Evolutionary conservation across 2,329 filamentous ascomycete species (phyloP).

Genomic region (Fusarium neocosmosporiellum): DNA sequence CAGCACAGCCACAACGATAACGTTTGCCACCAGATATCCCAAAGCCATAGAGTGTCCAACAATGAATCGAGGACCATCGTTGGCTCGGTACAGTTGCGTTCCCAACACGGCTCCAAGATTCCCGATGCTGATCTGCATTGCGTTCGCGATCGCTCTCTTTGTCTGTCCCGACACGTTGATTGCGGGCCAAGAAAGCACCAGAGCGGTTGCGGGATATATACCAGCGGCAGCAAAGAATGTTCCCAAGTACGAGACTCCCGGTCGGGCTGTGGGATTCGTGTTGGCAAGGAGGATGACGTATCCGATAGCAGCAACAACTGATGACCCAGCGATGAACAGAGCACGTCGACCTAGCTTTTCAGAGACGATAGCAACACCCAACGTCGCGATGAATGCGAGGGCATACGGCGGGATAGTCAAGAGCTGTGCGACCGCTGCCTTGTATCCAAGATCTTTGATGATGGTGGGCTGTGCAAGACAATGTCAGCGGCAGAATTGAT

Average conservation of each 20-base stretch:
- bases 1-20: conserved; percentile 62
- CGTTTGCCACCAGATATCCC: conserved; percentile 70
- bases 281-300: conserved; percentile 70
- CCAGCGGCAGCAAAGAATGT: conserved; percentile 74
- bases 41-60: conserved; percentile 75
- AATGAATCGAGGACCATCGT: conserved; percentile 70
- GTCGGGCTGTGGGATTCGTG: conserved; percentile 55
- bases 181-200: conserved; percentile 76
- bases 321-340: conserved; percentile 70
- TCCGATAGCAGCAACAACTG: conserved; percentile 68
- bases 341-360: conserved; percentile 69
- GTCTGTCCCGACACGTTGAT: conserved; percentile 79
- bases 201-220: conserved; percentile 73
- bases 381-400: conserved; percentile 69
- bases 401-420: conserved; percentile 74
- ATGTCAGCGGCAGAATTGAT: background rate
- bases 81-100: conserved; percentile 73
- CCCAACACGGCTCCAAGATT: conserved; percentile 76
- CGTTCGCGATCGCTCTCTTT: conserved; percentile 75
- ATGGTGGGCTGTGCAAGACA: conserved; percentile 57
- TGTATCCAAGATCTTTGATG: conserved; percentile 65
- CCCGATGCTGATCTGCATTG: conserved; percentile 78
- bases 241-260: conserved; percentile 69
- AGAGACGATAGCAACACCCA: conserved; percentile 68
- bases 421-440: conserved; percentile 64